Evolutionary conservation across 352 stramenopile species (phyloP).

Genomic region (Globisporangium sylvaticum): DNA sequence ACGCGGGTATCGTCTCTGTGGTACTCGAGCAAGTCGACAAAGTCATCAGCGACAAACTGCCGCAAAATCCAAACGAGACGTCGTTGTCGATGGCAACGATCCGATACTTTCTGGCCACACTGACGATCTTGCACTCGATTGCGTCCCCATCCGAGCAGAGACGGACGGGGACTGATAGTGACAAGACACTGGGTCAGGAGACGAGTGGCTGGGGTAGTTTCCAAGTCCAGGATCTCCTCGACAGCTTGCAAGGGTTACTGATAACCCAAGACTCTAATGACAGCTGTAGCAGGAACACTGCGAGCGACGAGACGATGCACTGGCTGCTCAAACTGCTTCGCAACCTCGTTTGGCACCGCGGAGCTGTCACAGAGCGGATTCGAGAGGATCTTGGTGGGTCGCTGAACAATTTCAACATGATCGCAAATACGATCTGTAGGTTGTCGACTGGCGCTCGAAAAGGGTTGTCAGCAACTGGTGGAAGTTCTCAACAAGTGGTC

Average conservation of each 20-base stretch:
- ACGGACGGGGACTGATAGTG: not conserved
- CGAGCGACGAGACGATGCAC: conserved; percentile 9
- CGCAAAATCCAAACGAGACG: not conserved
- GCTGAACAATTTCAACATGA: not conserved
- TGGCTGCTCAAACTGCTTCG: conserved; percentile 36
- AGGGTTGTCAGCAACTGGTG: not conserved
- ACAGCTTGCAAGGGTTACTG: conserved; percentile 5
- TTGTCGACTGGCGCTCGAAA: not conserved
- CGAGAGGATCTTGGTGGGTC: not conserved
- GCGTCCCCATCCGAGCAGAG: conserved; percentile 1
- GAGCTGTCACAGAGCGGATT: conserved; percentile 6
- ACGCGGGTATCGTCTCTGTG: conserved; percentile 10
- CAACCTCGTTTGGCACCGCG: conserved; percentile 22
- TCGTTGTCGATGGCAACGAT: not conserved
- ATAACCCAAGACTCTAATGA: not conserved
- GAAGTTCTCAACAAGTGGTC: conserved; percentile 2
- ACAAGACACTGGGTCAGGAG: not conserved
- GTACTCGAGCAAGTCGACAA: conserved; percentile 6
- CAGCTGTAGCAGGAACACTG: not conserved
- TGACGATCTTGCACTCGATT: conserved; percentile 25
- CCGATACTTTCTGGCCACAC: conserved; percentile 24
- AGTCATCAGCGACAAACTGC: not conserved
- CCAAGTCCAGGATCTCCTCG: not conserved
- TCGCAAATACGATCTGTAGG: not conserved
- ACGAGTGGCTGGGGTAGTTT: not conserved